Base-by-base conservation (phyloP, 768 basidiomycete genomes). In the Tylopilus subfusipes region DNA sequence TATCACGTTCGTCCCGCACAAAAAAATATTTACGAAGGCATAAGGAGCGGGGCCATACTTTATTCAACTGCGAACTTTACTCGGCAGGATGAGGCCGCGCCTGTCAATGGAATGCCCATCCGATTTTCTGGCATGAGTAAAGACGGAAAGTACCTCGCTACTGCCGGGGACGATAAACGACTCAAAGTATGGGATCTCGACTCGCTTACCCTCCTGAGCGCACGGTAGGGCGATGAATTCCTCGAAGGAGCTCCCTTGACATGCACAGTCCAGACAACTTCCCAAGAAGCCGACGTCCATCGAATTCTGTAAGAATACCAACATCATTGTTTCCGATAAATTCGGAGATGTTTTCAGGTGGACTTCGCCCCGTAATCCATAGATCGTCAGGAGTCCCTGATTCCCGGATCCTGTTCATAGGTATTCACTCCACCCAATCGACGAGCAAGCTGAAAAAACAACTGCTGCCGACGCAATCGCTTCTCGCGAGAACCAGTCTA, bases 271-370 rank as follows among this genome's bases (percentile, higher is more conserved):
- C 50, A 94, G 95, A 43, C 86, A 90, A 56, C 75, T 95, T 2
- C 85, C 89, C 0, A 98, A 98, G 72, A 86, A 86, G 55, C 84
- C 91, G 0, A 93, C 92, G 0, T 76, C 75, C 2, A 65, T 97
- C 25, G 68, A 72, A 0, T 84, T 97, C 61, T 84, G 86, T 0
- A 72, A 65, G 5, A 78, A 85, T 42, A 80, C 78, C 0, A 83
- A 79, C 0, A 84, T 99, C 54, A 68, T 98, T 2, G 83, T 91
- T 13, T 83, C 92, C 2, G 96, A 99, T 72, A 98, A 97, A 71
- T 95, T 97, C 58, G 96, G 96, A 0, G 96, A 98, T 65, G 81
- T 96, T 38, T 96, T 93, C 73, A 83, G 83, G 91, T 88, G 47
- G 50, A 75, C 57, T 36, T 34, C 24, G 33, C 36, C 16, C 48